Percentiles rank a stretch among this genome's conserved stretches.
Conservation (phyloP, 2,329 filamentous ascomycete genomes). For the Blumeria graminis region DNA sequence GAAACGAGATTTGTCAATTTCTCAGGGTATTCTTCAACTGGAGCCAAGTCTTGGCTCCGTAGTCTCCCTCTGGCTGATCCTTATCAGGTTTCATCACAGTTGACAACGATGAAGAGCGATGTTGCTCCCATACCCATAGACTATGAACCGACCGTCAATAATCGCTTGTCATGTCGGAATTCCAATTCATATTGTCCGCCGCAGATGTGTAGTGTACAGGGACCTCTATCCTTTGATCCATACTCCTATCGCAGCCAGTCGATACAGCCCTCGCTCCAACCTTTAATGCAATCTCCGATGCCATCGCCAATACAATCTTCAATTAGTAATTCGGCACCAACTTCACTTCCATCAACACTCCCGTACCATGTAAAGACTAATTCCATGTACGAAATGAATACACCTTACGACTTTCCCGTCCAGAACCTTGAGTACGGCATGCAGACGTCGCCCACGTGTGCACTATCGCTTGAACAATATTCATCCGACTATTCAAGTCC, state of each 20-base stretch:
- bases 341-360: no score
- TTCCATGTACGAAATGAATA: constrained; percentile 6
- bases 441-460: background rate
- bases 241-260: constrained; percentile 8
- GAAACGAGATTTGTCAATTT: constrained; percentile 50
- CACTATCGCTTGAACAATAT: constrained; percentile 5
- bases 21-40: constrained; percentile 32
- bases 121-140: background rate
- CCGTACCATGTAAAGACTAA: constrained; percentile 6
- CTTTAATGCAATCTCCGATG: no score
- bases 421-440: constrained; percentile 11
- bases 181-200: constrained; percentile 8
- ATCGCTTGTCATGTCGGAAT: constrained; percentile 6
- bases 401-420: constrained; percentile 9
- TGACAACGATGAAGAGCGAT: constrained; percentile 11
- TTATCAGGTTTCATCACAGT: constrained; percentile 12
- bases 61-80: constrained; percentile 1
- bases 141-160: constrained; percentile 3
- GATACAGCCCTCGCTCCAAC: background rate
- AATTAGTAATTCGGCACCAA: no score
- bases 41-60: constrained; percentile 2
- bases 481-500: background rate
- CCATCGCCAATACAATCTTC: no score
- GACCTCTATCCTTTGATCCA: constrained; percentile 4
- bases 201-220: constrained; percentile 5